phyloP scores from a whole-genome alignment of 805 yeast species.

The Komagataella ulmi region DNA sequence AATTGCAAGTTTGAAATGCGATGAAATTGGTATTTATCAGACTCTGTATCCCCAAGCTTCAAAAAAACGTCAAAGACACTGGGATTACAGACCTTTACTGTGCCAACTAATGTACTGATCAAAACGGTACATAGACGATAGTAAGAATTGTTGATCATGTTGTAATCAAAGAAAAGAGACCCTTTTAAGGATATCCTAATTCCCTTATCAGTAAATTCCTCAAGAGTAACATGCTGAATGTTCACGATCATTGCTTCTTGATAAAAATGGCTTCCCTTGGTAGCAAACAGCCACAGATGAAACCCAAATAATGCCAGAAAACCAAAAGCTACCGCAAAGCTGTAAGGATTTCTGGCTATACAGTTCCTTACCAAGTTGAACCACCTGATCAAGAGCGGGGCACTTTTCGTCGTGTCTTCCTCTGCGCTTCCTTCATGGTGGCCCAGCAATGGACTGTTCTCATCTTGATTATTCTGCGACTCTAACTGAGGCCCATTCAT shows the following conservation, averaged over 20 bases:
- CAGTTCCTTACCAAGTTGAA: neutral
- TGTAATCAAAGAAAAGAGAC: constrained; percentile 2
- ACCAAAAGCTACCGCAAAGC: neutral
- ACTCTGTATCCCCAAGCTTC: neutral
- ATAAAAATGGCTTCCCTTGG: neutral
- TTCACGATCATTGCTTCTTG: neutral
- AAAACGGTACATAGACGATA: constrained; percentile 1
- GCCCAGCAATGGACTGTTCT: neutral
- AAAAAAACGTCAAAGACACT: neutral
- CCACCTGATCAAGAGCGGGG: neutral
- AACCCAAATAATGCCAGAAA: neutral
- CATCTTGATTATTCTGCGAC: neutral
- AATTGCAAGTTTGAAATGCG: neutral
- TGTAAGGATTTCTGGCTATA: neutral
- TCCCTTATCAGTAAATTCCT: constrained; percentile 3
- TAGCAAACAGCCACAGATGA: neutral
- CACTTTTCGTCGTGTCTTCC: neutral
- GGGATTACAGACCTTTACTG: neutral
- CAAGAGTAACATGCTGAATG: neutral
- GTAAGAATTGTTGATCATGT: constrained; percentile 1
- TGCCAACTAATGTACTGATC: neutral
- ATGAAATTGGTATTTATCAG: neutral
- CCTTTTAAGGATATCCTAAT: constrained; percentile 1
- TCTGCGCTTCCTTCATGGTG: neutral
- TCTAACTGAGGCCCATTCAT: neutral